Evolutionary conservation across 179 eudicot species (phyloP).

Genomic region (Beta corolliflora): DNA sequence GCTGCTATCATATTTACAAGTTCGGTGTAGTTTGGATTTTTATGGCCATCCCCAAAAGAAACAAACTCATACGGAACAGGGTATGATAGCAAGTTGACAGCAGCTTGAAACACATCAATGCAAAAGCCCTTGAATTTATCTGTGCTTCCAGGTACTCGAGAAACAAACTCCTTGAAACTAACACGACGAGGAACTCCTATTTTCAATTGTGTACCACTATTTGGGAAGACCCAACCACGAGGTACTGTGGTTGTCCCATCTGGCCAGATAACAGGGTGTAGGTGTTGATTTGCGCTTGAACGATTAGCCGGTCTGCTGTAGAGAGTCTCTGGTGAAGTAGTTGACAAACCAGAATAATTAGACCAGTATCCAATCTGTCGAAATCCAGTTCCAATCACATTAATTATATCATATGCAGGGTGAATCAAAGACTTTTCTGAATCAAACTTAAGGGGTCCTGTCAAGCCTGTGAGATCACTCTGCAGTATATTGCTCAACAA

Average conservation of each 20-base stretch:
- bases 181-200: conserved; percentile 77
- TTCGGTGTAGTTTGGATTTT: conserved; percentile 82
- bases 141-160: conserved; percentile 51
- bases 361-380: conserved; percentile 86
- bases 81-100: conserved; percentile 72
- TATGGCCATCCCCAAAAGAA: conserved; percentile 67
- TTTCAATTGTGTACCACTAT: conserved; percentile 59
- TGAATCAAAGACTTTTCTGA: conserved; percentile 48
- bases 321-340: conserved; percentile 62
- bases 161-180: conserved; percentile 75
- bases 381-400: conserved; percentile 78
- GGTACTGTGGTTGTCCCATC: conserved; percentile 65
- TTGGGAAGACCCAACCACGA: conserved; percentile 98
- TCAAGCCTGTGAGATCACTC: conserved; percentile 64
- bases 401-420: conserved; percentile 83
- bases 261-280: conserved; percentile 78
- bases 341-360: conserved; percentile 77
- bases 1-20: conserved; percentile 59
- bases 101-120: conserved; percentile 85
- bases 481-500: conserved; percentile 56
- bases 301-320: conserved; percentile 55
- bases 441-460: conserved; percentile 69
- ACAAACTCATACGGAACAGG: conserved; percentile 82
- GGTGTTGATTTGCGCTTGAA: conserved; percentile 56
- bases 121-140: conserved; percentile 74